Evolutionary conservation across 1,139 yeast species (phyloP).

Genomic region (Diutina scorzettiae): DNA sequence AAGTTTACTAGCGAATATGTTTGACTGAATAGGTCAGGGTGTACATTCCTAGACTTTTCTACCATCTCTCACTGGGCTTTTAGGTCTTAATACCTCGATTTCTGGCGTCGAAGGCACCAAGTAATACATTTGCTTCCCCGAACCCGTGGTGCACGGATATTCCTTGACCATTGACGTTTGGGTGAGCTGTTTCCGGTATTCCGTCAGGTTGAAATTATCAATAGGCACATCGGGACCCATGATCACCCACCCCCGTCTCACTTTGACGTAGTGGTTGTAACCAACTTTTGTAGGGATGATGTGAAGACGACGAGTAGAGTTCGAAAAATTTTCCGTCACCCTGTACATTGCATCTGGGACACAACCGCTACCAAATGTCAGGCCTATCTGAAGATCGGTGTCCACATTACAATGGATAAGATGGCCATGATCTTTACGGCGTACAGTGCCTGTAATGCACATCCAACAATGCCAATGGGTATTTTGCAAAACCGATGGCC

Average conservation of each 20-base stretch:
- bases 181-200: slow-evolving; percentile 23
- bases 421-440: slow-evolving; percentile 74
- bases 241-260: slow-evolving; percentile 86
- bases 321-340: slow-evolving; percentile 84
- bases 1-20: too few relatives aligned
- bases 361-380: slow-evolving; percentile 11
- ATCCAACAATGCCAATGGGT: slow-evolving; percentile 94
- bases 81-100: slow-evolving; percentile 73
- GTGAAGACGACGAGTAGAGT: slow-evolving; percentile 71
- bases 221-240: slow-evolving; percentile 73
- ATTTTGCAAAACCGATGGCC: slow-evolving; percentile 20
- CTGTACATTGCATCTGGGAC: slow-evolving; percentile 69
- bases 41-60: too few relatives aligned
- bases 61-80: slow-evolving; percentile 25
- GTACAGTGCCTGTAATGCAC: slow-evolving; percentile 91
- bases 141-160: slow-evolving; percentile 12
- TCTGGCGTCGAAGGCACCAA: slow-evolving; percentile 55
- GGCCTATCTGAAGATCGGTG: slow-evolving; percentile 66
- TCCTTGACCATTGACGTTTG: slow-evolving; percentile 22
- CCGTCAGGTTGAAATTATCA: slow-evolving; percentile 44
- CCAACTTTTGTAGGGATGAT: slow-evolving; percentile 68
- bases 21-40: too few relatives aligned
- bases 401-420: slow-evolving; percentile 87
- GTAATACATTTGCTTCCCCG: slow-evolving; percentile 20
- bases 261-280: slow-evolving; percentile 45